Base-by-base conservation (phyloP, 2,329 filamentous ascomycete species). In the Incumbomyces delicatus region DNA sequence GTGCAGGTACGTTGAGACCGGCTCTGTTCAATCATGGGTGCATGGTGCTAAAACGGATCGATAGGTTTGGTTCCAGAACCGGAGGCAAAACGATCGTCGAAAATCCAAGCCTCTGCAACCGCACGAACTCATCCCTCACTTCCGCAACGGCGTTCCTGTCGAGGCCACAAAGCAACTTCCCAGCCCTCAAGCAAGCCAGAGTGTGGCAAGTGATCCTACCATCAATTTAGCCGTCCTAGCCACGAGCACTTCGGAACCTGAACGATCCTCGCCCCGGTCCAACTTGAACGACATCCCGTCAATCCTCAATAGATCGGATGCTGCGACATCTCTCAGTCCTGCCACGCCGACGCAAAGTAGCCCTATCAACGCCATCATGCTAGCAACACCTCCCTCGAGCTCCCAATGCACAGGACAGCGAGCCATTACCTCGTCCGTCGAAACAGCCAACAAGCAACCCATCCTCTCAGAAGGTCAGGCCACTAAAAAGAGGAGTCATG, bases 61-160 rank as follows among this genome's bases (percentile, higher is more conserved):
- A 10, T 47, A 95, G 90, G 95, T 95, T 58, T 96, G 90, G 90
- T 95, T 95, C 68, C 90, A 95, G 61, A 95, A 95, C 61, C 80
- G 88, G 60, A 78, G 90, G 55, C 90, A 96, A 65, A 95, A 94
- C 66, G 87, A 94, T 63, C 79, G 90, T 58, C 80, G 90, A 56
- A 94, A 90, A 70, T 87, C 87, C 46, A 83, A 86, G 57, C 88
- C 89, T 39, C 74, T 94, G 32, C 78, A 86, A 22, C 78, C 83
- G 8, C 81, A 88, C 63, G 87, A 92, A 62, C 76, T 90, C 46
- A 79, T 68, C 17, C 62, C 62, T 7, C 66, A 58, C 45, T 38
- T 58, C 12, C 31, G 42, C 8, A 50, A 50, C 31, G 36, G 30
- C 22, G 18, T 47, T 10, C 48, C 44, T 8, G 16, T 33, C 2